These are phyloP conservation scores for Gymnopilus dilepis DNA, from an alignment of 768 basidiomycete species.

Conservation along the genomic window DNA sequence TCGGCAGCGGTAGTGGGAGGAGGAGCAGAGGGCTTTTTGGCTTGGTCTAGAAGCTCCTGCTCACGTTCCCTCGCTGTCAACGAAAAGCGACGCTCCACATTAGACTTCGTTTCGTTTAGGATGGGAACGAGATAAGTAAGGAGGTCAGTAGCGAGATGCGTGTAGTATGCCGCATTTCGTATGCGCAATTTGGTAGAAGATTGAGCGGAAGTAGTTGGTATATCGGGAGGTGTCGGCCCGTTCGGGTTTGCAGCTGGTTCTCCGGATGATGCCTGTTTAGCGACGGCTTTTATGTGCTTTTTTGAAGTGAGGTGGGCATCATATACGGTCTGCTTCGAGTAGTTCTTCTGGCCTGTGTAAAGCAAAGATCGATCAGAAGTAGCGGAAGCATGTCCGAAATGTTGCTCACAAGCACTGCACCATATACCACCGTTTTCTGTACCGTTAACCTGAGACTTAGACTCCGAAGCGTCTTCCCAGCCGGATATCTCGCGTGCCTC, in stretches of 20 bases:
- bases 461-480: constrained; percentile 68
- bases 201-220: constrained; percentile 32
- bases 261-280: constrained; percentile 64
- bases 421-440: constrained; percentile 70
- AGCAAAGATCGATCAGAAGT: constrained; percentile 12
- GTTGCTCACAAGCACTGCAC: constrained; percentile 87
- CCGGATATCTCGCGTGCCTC: constrained; percentile 72
- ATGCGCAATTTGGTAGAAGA: constrained; percentile 55
- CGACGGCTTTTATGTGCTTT: constrained; percentile 92
- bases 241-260: constrained; percentile 61
- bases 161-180: constrained; percentile 70
- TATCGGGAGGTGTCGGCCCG: constrained; percentile 44
- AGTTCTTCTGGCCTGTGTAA: constrained; percentile 83
- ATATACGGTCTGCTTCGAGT: constrained; percentile 97
- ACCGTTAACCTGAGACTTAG: constrained; percentile 51
- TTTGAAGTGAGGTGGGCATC: constrained; percentile 95
- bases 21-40: constrained; percentile 46
- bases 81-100: constrained; percentile 95
- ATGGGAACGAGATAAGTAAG: constrained; percentile 66
- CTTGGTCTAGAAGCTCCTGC: constrained; percentile 83
- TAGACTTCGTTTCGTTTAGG: constrained; percentile 90
- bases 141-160: constrained; percentile 71
- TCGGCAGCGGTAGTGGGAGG: constrained; percentile 49
- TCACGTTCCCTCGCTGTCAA: constrained; percentile 98
- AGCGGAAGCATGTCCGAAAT: constrained; percentile 8